Conservation (phyloP, 257 asterid genomes). For the Gentiana straminea region DNA sequence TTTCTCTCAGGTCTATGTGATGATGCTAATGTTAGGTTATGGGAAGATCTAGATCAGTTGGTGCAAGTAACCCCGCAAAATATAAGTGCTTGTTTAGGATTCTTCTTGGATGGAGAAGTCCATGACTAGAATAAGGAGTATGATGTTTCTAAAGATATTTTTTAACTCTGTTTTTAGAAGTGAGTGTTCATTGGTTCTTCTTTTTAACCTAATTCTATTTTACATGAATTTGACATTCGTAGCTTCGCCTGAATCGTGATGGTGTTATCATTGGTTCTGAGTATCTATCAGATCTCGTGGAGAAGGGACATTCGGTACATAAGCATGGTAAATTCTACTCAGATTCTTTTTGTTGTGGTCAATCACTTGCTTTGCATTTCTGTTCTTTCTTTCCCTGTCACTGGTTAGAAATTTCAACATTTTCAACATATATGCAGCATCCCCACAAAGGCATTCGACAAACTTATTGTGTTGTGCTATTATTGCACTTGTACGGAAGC, state of each 20-base stretch:
- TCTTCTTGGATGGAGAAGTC: no score
- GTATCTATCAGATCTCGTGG: slow-evolving; percentile 87
- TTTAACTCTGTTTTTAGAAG: no score
- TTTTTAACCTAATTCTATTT: no score
- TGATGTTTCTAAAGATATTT: no score
- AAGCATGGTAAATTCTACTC: slow-evolving; percentile 61
- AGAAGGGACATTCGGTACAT: slow-evolving; percentile 67
- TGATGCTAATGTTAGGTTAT: no score
- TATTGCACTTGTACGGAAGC: not conserved
- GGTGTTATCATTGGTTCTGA: slow-evolving; percentile 86
- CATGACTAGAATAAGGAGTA: no score
- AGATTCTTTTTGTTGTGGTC: not conserved
- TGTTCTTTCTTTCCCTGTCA: not conserved
- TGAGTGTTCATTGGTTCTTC: no score
- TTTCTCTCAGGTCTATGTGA: no score
- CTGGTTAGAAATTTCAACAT: not conserved
- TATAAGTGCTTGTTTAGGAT: no score
- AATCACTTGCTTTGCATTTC: not conserved
- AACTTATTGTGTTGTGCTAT: not conserved
- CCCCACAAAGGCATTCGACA: not conserved
- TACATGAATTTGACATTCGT: slow-evolving; percentile 12
- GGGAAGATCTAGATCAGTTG: no score
- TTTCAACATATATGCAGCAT: not conserved
- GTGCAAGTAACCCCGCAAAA: no score
- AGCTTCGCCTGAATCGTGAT: slow-evolving; percentile 80